Percentiles rank a stretch among this genome's conserved stretches.
phyloP scores from a whole-genome alignment of 805 yeast genomes.

The Jamesozyma jinghongensis region DNA sequence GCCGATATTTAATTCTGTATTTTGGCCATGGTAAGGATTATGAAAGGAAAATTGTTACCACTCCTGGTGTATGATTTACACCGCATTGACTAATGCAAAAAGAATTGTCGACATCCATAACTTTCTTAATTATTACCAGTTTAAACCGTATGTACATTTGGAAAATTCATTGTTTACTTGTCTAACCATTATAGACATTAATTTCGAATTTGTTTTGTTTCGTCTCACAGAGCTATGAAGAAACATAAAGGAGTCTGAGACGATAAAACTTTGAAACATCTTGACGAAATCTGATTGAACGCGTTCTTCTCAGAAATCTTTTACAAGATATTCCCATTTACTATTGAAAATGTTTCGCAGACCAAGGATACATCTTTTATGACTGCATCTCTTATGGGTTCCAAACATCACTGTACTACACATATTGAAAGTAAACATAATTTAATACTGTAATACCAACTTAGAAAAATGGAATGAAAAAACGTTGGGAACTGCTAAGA shows the following conservation, averaged over 20 bases:
- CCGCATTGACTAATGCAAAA: constrained; percentile 1
- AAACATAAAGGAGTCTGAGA: constrained; percentile 2
- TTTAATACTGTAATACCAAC: background rate
- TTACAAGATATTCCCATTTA: constrained; percentile 49
- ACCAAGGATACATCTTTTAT: too few species aligned
- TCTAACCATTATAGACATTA: constrained; percentile 8
- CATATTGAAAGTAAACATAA: constrained; percentile 18
- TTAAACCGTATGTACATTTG: constrained; percentile 3
- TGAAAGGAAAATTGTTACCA: constrained; percentile 6
- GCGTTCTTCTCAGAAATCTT: constrained; percentile 52
- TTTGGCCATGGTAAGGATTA: constrained; percentile 1
- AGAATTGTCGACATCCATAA: constrained; percentile 3
- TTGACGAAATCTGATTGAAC: constrained; percentile 74
- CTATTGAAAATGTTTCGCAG: constrained; percentile 63
- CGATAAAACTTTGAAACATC: constrained; percentile 46
- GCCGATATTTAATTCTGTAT: constrained; percentile 4
- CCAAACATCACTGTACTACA: background rate
- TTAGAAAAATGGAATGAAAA: constrained; percentile 26
- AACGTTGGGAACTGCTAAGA: constrained; percentile 26
- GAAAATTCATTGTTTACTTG: constrained; percentile 3
- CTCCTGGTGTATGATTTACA: constrained; percentile 8
- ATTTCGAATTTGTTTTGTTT: constrained; percentile 9
- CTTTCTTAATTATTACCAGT: constrained; percentile 7
- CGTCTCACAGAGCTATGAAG: constrained; percentile 8
- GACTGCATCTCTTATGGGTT: too few species aligned